phyloP scores from a whole-genome alignment of 2,329 filamentous ascomycete species.

The Penicillium paneum region DNA sequence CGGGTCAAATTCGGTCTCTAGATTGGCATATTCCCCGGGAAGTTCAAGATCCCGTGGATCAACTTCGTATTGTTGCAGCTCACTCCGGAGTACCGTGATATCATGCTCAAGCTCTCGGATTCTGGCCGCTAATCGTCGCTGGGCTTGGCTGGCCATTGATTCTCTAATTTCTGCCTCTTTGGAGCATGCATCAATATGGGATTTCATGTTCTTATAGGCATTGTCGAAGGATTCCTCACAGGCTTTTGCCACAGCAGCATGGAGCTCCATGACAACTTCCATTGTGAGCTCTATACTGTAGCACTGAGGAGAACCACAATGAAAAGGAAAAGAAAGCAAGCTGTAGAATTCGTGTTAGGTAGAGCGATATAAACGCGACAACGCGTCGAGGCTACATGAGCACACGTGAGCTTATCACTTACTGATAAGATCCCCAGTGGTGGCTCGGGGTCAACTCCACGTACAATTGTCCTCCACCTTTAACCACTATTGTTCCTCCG shows the following conservation, averaged over 20 bases:
- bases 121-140: slow-evolving; percentile 14
- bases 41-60: slow-evolving; percentile 7
- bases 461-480: background rate
- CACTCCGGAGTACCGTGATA: slow-evolving; percentile 20
- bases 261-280: slow-evolving; percentile 33
- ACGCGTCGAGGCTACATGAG: slow-evolving; percentile 11
- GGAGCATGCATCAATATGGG: slow-evolving; percentile 24
- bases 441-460: background rate
- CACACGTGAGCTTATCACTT: slow-evolving; percentile 8
- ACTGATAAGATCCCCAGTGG: background rate
- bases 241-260: slow-evolving; percentile 26
- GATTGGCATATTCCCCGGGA: slow-evolving; percentile 5
- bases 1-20: slow-evolving; percentile 7
- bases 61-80: slow-evolving; percentile 18
- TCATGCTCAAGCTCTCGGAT: slow-evolving; percentile 23
- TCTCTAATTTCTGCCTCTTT: slow-evolving; percentile 24
- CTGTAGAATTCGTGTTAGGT: background rate
- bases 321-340: background rate
- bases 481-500: background rate
- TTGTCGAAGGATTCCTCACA: slow-evolving; percentile 30
- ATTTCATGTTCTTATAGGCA: slow-evolving; percentile 27
- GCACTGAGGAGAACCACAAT: background rate
- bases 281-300: slow-evolving; percentile 11
- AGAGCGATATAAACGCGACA: background rate
- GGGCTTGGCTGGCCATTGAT: slow-evolving; percentile 20